Evolutionary conservation across 73 alveolate species (phyloP), one percentile per base, ranked within the genome.

Genomic region (Paramecium pentaurelia): DNA sequence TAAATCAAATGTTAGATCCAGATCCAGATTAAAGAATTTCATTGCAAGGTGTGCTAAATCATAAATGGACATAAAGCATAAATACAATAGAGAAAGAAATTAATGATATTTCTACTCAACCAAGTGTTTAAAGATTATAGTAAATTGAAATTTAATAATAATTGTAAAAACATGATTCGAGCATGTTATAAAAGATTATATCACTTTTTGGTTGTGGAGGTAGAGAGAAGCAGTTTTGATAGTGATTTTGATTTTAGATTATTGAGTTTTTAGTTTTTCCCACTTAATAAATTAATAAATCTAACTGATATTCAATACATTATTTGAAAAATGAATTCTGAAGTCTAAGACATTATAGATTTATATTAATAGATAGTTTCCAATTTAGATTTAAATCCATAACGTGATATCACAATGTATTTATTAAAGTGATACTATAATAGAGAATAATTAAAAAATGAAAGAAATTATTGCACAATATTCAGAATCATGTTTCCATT

Each of bases 401-500:
- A 64, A 64, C 84, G 10, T 5, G 84, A 64, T 64, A 12, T 64
- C 47, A 64, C 45, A 6, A 64, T 64, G 84, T 64, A 54, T 18
- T 54, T 54, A 28, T 12, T 25, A 64, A 28, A 12, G 2, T 49
- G 6, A 54, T 54, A 4, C 20, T 54, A 54, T 7, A 54, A 18
- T 64, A 64, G 84, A 6, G 47, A 64, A 32, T 34, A 64, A 75
- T 83, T 87, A 25, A 59, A 64, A 14, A 42, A 60, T 18, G 93
- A 87, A 87, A 58, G 38, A 70, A 71, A 60, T 20, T 89, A 89
- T 73, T 71, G 71, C 60, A 83, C 42, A 47, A 89, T 89, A 73
- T 89, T 89, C 36, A 89, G 75, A 47, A 89, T 71, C 27, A 89
- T 89, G 94, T 89, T 89, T 49, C 94, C 94, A 32, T 70, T 89